Base-by-base conservation (phyloP, 306 rosid genomes). In the Glycine latifolia region DNA sequence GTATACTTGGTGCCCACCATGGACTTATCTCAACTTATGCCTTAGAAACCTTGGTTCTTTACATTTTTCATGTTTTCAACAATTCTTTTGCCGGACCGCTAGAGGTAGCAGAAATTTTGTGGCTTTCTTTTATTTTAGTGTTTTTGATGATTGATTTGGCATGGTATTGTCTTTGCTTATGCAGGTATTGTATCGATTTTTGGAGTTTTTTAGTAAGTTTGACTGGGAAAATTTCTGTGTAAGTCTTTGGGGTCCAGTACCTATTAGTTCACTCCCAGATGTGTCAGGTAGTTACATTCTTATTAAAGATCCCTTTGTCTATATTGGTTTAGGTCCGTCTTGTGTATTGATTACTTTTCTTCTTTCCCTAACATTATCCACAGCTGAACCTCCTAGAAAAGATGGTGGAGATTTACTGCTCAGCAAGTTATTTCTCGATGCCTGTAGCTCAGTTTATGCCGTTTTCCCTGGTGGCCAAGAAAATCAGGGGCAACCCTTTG, bases 11-110 rank as follows among this genome's bases (percentile, higher is more conserved):
- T 73, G 99, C 99, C 74, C 99, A 96, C 86, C 99, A 96, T 91
- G 99, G 99, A 68, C 98, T 96, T 76, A 93, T 96, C 84, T 96
- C 99, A 61, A 92, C 99, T 67, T 96, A 96, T 67, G 99, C 99
- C 2, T 86, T 96, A 87, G 99, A 96, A 87, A 94, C 99, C 66
- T 88, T 96, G 92, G 99, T 96, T 87, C 97, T 96, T 75, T 96
- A 96, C 89, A 96, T 92, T 81, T 96, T 96, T 86, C 99, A 94
- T 49, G 97, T 96, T 79, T 96, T 87, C 87, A 96, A 92, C 89
- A 96, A 94, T 86, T 79, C 98, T 67, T 93, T 96, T 85, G 80
- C 98, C 79, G 99, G 99, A 74, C 99, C 99, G 74, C 99, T 96
- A 73, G 99, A 96, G 99, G 99, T 96, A 76, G 13, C 66, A 68